A percentile compares a stretch with the other conserved stretches of the same genome.
Conservation (phyloP, 2,329 filamentous ascomycete species). For the Zasmidium cellare region DNA sequence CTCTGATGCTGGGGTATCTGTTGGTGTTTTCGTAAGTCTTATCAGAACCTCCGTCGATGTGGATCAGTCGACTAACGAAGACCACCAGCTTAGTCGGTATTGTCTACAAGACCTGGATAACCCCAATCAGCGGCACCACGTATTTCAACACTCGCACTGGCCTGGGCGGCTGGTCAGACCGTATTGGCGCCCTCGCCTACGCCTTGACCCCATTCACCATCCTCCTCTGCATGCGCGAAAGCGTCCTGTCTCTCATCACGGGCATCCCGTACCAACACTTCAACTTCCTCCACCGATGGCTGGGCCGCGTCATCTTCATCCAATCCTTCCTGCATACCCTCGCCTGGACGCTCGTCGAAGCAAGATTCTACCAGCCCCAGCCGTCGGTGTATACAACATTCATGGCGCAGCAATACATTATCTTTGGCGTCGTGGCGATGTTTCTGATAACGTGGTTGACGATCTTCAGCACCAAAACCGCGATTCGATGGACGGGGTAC, state of each 20-base stretch:
- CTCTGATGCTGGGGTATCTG: conserved; percentile 61
- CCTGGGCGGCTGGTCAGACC: conserved; percentile 68
- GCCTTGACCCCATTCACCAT: conserved; percentile 72
- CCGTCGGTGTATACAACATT: conserved; percentile 58
- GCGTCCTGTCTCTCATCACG: conserved; percentile 67
- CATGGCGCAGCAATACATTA: conserved; percentile 66
- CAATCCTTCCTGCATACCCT: conserved; percentile 71
- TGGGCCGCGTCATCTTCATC: conserved; percentile 69
- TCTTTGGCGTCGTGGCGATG: conserved; percentile 73
- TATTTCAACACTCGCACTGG: conserved; percentile 65
- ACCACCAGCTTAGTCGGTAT: conserved; percentile 59
- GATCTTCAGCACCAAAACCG: conserved; percentile 59
- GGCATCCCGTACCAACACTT: conserved; percentile 73
- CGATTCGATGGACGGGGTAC: conserved; percentile 68
- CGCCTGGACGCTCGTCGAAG: conserved; percentile 68
- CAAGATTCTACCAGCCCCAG: conserved; percentile 69
- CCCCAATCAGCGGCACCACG: conserved; percentile 60
- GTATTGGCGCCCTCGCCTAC: conserved; percentile 70
- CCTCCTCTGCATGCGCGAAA: conserved; percentile 67
- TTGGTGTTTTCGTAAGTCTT: conserved; percentile 52
- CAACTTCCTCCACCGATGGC: conserved; percentile 76
- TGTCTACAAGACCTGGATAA: conserved; percentile 67
- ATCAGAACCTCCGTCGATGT: neutral
- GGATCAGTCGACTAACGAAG: neutral
- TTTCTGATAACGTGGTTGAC: conserved; percentile 62